Base-by-base conservation (phyloP, 2,329 filamentous ascomycete genomes). In the Epichloe festucae region DNA sequence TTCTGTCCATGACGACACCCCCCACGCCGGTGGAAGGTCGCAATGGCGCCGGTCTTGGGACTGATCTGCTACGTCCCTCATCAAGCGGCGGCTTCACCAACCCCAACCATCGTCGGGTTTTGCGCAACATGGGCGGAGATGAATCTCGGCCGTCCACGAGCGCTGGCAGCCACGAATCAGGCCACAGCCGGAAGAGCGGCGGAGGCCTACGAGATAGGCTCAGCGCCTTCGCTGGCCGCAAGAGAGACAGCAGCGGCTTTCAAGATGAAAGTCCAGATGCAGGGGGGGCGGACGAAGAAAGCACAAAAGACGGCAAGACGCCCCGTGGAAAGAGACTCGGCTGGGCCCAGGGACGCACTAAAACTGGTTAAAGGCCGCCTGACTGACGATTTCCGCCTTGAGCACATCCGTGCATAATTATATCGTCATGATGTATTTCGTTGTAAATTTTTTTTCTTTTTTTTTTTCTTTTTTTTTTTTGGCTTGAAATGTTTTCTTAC, bases 1-100 rank as follows among this genome's bases (percentile, higher is more conserved):
- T 68, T 45, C 58, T 73, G 21, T 71, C 70, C 63, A 74, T 73
- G 71, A 74, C 71, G 38, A 54, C 53, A 7, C 71, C 73, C 71
- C 72, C 72, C 14, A 73, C 72, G 23, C 72, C 72, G 2, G 53
- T 65, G 11, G 65, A 69, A 2, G 59, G 54, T 6, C 46, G 58
- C 15, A 55, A 55, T 8, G 56, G 56, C 23, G 54, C 59, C 6
- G 57, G 59, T 10, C 55, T 65, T 12, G 65, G 61, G 4, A 55
- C 59, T 5, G 66, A 68, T 5, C 56, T 65, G 27, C 54, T 67
- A 4, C 60, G 66, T 3, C 64, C 67, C 2, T 58, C 58, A 4
- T 66, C 66, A 1, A 66, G 65, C 46, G 62, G 63, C 34, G 64
- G 64, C 15, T 52, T 61, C 49, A 57, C 54, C 49, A 58, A 54